Base-by-base conservation (phyloP, 2,329 filamentous ascomycete species). In the Fusarium guadeloupense region DNA sequence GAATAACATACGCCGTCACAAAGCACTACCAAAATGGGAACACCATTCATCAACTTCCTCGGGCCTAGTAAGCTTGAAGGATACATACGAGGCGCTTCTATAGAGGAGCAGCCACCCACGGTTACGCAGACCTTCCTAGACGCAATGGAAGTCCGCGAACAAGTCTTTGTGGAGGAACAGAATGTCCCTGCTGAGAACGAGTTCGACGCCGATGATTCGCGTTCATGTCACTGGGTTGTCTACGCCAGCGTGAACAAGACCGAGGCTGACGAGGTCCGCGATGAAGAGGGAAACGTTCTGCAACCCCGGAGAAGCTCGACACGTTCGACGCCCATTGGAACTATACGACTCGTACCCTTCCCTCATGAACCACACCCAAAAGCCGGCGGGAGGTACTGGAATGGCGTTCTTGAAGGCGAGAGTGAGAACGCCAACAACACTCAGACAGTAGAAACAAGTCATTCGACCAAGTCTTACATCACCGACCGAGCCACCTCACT, bases 151-250 rank as follows among this genome's bases (percentile, higher is more conserved):
- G 82, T 90, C 37, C 84, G 88, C 30, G 78, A 85, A 57, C 69
- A 75, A 16, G 87, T 90, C 47, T 89, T 88, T 66, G 83, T 89
- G 20, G 31, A 76, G 8, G 87, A 89, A 69, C 87, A 89, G 68
- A 67, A 75, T 0, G 78, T 86, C 13, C 80, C 84, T 0, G 75
- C 86, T 1, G 86, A 89, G 31, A 85, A 87, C 63, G 93, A 98
- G 74, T 83, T 92, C 64, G 94, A 97, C 78, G 78, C 82, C 1
- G 92, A 97, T 72, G 94, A 98, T 74, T 66, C 83, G 1, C 85
- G 91, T 30, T 89, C 87, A 66, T 94, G 89, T 77, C 93, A 97
- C 75, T 97, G 92, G 90, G 89, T 97, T 25, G 81, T 89, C n/a
- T 97, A 96, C 75, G 86, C 86, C 41, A 87, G 83, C 14, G 81